Base-by-base conservation (phyloP, 2,329 filamentous ascomycete genomes). In the Acrocalymma vagum region DNA sequence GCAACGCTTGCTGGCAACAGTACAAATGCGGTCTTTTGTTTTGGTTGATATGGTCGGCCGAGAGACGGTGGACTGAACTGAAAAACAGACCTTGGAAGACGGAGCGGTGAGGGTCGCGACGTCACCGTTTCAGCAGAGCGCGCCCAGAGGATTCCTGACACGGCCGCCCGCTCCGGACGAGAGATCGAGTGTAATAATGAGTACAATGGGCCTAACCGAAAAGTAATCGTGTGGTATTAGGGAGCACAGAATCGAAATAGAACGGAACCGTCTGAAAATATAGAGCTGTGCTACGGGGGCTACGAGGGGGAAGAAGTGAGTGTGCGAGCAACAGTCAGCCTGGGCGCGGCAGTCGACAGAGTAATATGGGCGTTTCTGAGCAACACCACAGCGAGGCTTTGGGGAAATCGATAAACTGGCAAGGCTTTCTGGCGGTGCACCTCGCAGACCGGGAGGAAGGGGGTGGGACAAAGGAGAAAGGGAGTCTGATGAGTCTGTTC, bases 71-170 rank as follows among this genome's bases (percentile, higher is more conserved):
- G 20, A 26, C 34, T 34, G 25, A 42, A 38, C 20, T 37, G 35
- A 34, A 21, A 41, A 34, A 42, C n/a, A n/a, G n/a, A n/a, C n/a
- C n/a, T n/a, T n/a, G n/a, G n/a, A n/a, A n/a, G n/a, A n/a, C n/a
- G n/a, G n/a, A 28, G 52, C 52, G 52, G 52, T 55, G 43, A 42
- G 49, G 32, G 28, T 28, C 48, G 49, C 50, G 46, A 55, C 50
- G 52, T 55, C 52, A 55, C 52, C 40, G 42, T 48, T 48, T 48
- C 39, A 47, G 40, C 37, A 27, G 32, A 24, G 45, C 34, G 21
- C 27, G 17, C 29, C 38, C 43, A 21, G 30, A 16, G 31, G 14
- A 25, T 13, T 21, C 36, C 31, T 11, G 28, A 23, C 18, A 31
- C 15, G 21, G 14, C 36, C 36, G 22, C 17, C 20, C 17, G 31